Evolutionary conservation across 257 asterid genomes (phyloP).

Genomic region (Linderniella brevidens): DNA sequence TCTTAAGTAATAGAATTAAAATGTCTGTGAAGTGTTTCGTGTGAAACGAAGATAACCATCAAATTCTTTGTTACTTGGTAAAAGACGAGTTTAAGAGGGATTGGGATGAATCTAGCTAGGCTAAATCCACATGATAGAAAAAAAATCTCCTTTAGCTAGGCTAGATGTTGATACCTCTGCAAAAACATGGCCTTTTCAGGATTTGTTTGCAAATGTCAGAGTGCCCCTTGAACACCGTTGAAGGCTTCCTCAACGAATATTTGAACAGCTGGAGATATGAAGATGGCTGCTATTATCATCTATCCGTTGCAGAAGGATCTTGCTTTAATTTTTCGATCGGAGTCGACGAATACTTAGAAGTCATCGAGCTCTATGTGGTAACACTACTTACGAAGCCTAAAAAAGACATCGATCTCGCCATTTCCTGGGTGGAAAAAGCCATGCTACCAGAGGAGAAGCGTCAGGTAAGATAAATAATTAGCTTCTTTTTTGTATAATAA

Average conservation of each 20-base stretch:
- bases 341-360: conserved; percentile 45
- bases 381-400: conserved; percentile 32
- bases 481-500: conserved; percentile 7
- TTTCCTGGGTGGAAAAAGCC: conserved; percentile 73
- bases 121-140: background rate
- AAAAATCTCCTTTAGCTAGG: background rate
- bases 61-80: too few relatives aligned
- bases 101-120: too few relatives aligned
- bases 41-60: too few relatives aligned
- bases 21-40: too few relatives aligned
- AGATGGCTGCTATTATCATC: background rate
- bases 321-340: conserved; percentile 21
- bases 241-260: conserved; percentile 1
- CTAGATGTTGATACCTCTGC: background rate
- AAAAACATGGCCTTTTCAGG: background rate
- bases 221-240: background rate
- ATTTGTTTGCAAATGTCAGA: conserved; percentile 4
- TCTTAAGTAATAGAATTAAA: too few relatives aligned
- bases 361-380: conserved; percentile 65
- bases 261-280: background rate
- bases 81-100: too few relatives aligned
- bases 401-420: conserved; percentile 43
- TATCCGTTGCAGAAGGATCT: background rate
- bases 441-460: conserved; percentile 49
- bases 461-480: conserved; percentile 41